These are phyloP conservation scores for Setaria viridis DNA, from an alignment of 202 grass and related monocot genomes.

Conservation along the genomic window DNA sequence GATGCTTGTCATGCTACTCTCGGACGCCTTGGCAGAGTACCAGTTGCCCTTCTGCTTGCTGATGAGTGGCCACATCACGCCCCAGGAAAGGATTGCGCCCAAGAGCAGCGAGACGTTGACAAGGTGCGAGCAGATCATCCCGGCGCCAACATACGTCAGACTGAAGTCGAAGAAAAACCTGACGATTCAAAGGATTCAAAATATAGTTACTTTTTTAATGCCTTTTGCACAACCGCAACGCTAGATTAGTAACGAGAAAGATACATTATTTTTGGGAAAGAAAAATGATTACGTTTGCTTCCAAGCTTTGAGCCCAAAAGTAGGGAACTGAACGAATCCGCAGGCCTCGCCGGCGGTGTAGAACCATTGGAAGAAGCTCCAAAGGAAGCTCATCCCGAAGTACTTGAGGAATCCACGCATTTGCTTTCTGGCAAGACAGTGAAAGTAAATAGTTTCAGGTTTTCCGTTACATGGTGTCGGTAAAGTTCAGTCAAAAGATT, in stretches of 20 bases:
- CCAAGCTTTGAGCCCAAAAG: conserved; percentile 88
- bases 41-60: conserved; percentile 82
- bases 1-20: conserved; percentile 80
- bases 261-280: neutral
- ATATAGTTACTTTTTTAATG: neutral
- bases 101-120: conserved; percentile 90
- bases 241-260: neutral
- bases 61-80: conserved; percentile 95
- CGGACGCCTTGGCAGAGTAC: conserved; percentile 58
- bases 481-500: conserved; percentile 12
- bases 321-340: conserved; percentile 92
- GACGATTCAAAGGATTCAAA: neutral
- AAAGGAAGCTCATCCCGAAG: conserved; percentile 80
- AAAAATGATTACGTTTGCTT: conserved; percentile 74
- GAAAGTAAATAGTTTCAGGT: conserved; percentile 24
- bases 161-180: conserved; percentile 99
- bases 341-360: conserved; percentile 79
- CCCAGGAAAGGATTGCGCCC: conserved; percentile 86
- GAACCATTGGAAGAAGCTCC: conserved; percentile 99
- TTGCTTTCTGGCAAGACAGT: conserved; percentile 64
- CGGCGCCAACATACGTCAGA: conserved; percentile 87
- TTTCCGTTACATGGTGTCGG: neutral
- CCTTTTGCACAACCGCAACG: neutral
- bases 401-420: conserved; percentile 78
- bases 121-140: conserved; percentile 98